Conservation (phyloP, 2,329 filamentous ascomycete species). For the Penicillium freii region DNA sequence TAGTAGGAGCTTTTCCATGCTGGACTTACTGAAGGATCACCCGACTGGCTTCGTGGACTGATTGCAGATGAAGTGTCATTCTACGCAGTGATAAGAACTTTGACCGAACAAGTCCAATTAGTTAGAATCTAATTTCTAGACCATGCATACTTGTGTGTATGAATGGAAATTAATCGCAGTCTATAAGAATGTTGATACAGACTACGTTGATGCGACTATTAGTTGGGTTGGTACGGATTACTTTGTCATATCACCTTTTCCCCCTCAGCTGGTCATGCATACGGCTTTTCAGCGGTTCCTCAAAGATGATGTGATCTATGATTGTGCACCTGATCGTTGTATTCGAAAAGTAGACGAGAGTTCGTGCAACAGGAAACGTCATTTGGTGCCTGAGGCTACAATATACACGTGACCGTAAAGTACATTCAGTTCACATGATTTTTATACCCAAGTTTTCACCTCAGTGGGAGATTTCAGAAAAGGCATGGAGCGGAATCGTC, state of each 20-base stretch:
- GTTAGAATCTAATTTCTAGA: neutral
- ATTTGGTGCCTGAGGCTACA: neutral
- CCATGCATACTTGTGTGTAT: conserved; percentile 9
- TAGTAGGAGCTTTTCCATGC: conserved; percentile 4
- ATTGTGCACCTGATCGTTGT: neutral
- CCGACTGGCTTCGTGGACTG: conserved; percentile 5
- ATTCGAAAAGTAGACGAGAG: neutral
- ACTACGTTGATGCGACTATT: neutral
- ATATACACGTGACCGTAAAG: conserved; percentile 2
- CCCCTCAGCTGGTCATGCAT: neutral
- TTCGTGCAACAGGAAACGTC: neutral
- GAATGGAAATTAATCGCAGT: conserved; percentile 5
- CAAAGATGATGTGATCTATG: neutral
- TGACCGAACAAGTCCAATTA: neutral
- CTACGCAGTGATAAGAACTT: neutral
- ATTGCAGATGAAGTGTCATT: neutral
- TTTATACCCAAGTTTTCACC: neutral
- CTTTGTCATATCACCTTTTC: neutral
- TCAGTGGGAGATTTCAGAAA: neutral
- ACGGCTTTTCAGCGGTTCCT: neutral
- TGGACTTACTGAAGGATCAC: neutral
- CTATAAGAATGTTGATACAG: neutral
- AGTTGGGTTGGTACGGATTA: neutral
- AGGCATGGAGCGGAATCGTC: neutral
- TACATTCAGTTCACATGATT: neutral